Evolutionary conservation across 768 basidiomycete genomes (phyloP).

Genomic region (Pleurotus citrinopileatus): DNA sequence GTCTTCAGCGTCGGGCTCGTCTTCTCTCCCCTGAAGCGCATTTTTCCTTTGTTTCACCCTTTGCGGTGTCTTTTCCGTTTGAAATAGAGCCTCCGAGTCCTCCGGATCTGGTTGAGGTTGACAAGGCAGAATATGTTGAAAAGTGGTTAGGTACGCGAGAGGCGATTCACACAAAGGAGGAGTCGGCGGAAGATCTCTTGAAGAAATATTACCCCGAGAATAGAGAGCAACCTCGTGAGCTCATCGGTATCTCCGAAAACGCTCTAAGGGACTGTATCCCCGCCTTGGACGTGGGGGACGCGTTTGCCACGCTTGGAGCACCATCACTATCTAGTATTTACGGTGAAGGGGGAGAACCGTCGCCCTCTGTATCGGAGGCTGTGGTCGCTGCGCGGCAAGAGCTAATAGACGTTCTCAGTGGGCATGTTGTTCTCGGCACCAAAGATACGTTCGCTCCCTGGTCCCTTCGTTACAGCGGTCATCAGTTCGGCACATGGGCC

Average conservation of each 20-base stretch:
- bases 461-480: conserved; percentile 89
- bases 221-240: conserved; percentile 49
- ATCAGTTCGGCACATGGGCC: conserved; percentile 88
- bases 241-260: conserved; percentile 72
- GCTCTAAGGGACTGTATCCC: conserved; percentile 78
- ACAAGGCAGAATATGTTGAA: conserved; percentile 67
- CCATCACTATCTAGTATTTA: conserved; percentile 49
- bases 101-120: conserved; percentile 42
- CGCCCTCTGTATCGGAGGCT: conserved; percentile 27
- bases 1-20: conserved; percentile 67
- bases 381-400: conserved; percentile 56
- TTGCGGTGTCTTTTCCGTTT: conserved; percentile 83
- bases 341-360: conserved; percentile 29
- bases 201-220: conserved; percentile 47
- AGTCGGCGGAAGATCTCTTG: conserved; percentile 20
- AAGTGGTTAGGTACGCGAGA: conserved; percentile 73
- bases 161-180: conserved; percentile 33
- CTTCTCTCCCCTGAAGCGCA: conserved; percentile 57
- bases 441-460: conserved; percentile 62
- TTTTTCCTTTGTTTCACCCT: conserved; percentile 80
- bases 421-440: conserved; percentile 58
- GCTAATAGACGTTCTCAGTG: conserved; percentile 79
- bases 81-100: conserved; percentile 55
- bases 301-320: conserved; percentile 61
- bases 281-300: conserved; percentile 83